Evolutionary conservation across 106 monocot genomes (phyloP).

Genomic region (Apostasia ramifera): DNA sequence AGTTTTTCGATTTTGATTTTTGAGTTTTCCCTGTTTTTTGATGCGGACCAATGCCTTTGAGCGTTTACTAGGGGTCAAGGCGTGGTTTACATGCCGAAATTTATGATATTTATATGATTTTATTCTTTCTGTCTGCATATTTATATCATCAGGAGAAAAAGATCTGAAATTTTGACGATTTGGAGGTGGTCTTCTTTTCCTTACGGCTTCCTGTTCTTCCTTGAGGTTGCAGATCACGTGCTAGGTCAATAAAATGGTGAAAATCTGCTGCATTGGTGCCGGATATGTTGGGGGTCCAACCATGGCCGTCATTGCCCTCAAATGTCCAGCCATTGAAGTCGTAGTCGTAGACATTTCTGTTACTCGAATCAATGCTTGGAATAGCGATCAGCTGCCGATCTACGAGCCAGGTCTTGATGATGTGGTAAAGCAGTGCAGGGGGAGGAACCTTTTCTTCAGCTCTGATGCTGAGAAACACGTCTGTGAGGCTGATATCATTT

Average conservation of each 20-base stretch:
- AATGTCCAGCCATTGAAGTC: conserved; percentile 17
- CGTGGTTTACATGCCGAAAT: no score
- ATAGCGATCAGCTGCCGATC: conserved; percentile 23
- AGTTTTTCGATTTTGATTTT: no score
- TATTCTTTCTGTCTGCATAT: no score
- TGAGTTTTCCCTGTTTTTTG: no score
- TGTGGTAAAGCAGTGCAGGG: conserved; percentile 21
- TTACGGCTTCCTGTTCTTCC: no score
- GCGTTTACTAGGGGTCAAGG: no score
- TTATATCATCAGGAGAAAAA: no score
- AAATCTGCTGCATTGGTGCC: conserved; percentile 31
- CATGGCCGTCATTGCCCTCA: conserved; percentile 26
- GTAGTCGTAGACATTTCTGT: conserved; percentile 22
- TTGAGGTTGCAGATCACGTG: not conserved
- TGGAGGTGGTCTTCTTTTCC: no score
- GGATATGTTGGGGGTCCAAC: conserved; percentile 26
- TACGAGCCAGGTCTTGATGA: conserved; percentile 24
- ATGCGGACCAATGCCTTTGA: no score
- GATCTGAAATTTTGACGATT: no score
- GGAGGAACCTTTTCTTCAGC: conserved; percentile 26
- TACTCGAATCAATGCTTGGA: conserved; percentile 21
- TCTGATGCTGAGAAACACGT: conserved; percentile 20
- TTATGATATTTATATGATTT: no score
- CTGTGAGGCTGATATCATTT: conserved; percentile 20
- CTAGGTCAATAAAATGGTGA: conserved; percentile 9